Conservation (phyloP, 768 basidiomycete genomes). For the Tricholoma matsutake region DNA sequence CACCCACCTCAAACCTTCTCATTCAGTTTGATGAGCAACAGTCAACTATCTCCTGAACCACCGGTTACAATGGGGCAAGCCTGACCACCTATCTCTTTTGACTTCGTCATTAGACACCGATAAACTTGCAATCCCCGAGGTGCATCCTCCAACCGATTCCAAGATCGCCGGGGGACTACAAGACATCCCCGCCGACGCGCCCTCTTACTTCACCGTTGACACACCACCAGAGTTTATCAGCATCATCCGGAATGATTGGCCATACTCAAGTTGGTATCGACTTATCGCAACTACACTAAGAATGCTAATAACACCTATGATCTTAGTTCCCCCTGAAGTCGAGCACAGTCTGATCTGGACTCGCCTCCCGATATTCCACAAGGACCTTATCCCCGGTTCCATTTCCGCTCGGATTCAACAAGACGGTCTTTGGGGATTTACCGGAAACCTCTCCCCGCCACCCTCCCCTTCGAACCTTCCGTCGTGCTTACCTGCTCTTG, state of each 20-base stretch:
- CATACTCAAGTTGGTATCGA: constrained; percentile 63
- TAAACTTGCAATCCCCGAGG: constrained; percentile 8
- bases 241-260: constrained; percentile 85
- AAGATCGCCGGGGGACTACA: constrained; percentile 18
- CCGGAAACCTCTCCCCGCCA: constrained; percentile 52
- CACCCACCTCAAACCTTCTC: not conserved
- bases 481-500: constrained; percentile 55
- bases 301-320: constrained; percentile 30
- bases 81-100: constrained; percentile 61
- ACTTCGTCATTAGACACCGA: constrained; percentile 45
- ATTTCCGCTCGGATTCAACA: constrained; percentile 59
- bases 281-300: not conserved
- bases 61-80: constrained; percentile 75
- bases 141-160: not conserved
- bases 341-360: constrained; percentile 82
- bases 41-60: constrained; percentile 70
- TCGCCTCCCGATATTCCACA: constrained; percentile 65
- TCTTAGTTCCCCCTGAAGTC: constrained; percentile 63
- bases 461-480: constrained; percentile 60
- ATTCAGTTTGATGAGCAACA: constrained; percentile 20
- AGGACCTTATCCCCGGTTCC: constrained; percentile 46
- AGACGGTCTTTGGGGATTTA: constrained; percentile 84
- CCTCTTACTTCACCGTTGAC: constrained; percentile 64
- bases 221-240: constrained; percentile 58
- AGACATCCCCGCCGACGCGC: constrained; percentile 33